A percentile compares a stretch with the other conserved stretches of the same genome.
Evolutionary conservation across 2,329 filamentous ascomycete genomes (phyloP).

Genomic region (Truncatella angustata): DNA sequence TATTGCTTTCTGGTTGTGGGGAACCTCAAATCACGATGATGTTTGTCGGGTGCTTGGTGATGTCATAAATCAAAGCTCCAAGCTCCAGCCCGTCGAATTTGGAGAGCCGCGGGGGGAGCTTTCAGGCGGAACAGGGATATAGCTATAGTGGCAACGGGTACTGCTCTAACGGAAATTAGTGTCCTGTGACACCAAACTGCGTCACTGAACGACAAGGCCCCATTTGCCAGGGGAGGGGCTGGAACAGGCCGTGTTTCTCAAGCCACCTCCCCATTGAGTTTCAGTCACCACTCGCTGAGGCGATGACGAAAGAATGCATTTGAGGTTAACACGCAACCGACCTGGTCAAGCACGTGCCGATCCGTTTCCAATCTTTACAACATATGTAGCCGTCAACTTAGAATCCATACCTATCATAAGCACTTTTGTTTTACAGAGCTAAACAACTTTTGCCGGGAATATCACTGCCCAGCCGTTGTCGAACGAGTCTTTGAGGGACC

Average conservation of each 20-base stretch:
- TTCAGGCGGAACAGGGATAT: neutral
- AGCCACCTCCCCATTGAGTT: too few species aligned
- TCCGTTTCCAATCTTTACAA: too few species aligned
- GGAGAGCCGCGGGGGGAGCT: neutral
- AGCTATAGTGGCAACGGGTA: neutral
- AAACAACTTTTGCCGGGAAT: too few species aligned
- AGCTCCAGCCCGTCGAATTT: slow-evolving; percentile 3
- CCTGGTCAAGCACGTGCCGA: too few species aligned
- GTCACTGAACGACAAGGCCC: neutral
- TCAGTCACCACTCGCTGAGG: too few species aligned
- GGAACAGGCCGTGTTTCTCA: neutral
- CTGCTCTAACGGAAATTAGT: slow-evolving; percentile 2
- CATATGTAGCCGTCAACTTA: too few species aligned
- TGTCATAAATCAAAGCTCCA: slow-evolving; percentile 1
- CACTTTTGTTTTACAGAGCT: too few species aligned
- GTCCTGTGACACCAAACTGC: neutral
- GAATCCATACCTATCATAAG: too few species aligned
- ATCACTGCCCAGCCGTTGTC: too few species aligned
- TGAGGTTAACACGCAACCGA: too few species aligned
- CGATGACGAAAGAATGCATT: too few species aligned
- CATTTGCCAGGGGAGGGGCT: neutral
- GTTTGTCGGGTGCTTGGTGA: slow-evolving; percentile 1
- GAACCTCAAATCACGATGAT: slow-evolving; percentile 5
- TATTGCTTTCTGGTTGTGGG: slow-evolving; percentile 1
- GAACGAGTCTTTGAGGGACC: too few species aligned